Conservation (phyloP, 2,329 filamentous ascomycete species). For the Colletotrichum zoysiae region DNA sequence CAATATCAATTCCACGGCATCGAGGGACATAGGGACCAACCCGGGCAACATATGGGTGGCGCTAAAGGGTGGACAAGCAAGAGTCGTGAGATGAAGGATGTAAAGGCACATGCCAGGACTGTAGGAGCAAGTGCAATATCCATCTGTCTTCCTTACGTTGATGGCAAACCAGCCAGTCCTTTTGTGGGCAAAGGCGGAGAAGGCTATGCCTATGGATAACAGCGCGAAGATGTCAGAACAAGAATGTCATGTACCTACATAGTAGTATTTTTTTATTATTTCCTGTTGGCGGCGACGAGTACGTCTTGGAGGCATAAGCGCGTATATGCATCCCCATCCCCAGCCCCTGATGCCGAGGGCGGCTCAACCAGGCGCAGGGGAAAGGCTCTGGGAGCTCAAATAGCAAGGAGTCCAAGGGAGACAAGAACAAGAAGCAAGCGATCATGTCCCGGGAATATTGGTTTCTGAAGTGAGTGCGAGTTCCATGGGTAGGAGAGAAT, state of each 20-base stretch:
- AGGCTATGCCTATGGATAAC: background rate
- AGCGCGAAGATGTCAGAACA: background rate
- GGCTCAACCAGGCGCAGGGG: background rate
- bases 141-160: no score
- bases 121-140: background rate
- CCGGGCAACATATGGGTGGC: background rate
- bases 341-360: background rate
- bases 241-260: background rate
- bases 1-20: constrained; percentile 16
- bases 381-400: background rate
- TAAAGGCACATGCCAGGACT: background rate
- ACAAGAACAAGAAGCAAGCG: background rate
- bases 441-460: background rate
- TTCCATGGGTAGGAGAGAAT: no score
- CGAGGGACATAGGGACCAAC: constrained; percentile 19
- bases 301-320: background rate
- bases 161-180: background rate
- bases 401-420: background rate
- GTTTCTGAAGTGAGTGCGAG: no score
- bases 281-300: background rate
- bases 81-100: background rate
- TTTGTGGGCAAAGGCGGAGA: background rate
- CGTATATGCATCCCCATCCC: background rate
- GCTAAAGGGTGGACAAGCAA: background rate
- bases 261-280: background rate